Evolutionary conservation across 352 stramenopile species (phyloP).

Genomic region (Globisporangium solare): DNA sequence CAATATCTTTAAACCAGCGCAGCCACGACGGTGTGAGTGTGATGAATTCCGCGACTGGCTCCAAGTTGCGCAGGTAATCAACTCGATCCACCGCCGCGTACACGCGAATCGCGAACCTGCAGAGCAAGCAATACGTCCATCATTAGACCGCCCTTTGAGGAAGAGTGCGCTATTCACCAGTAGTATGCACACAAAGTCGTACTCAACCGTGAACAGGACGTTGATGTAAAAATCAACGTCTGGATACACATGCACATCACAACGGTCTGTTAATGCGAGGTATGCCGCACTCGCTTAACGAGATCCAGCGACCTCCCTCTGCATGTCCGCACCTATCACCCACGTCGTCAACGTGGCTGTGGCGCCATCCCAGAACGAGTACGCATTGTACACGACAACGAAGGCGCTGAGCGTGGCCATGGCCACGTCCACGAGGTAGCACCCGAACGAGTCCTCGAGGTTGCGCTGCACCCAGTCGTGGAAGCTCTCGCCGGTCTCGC

Average conservation of each 20-base stretch:
- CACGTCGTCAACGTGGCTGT: conserved; percentile 21
- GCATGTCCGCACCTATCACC: conserved; percentile 39
- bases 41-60: conserved; percentile 53
- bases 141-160: not conserved
- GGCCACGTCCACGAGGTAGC: conserved; percentile 27
- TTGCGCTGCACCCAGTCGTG: conserved; percentile 74
- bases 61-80: conserved; percentile 46
- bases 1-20: not conserved
- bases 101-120: conserved; percentile 45
- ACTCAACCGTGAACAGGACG: conserved; percentile 68
- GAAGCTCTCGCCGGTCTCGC: conserved; percentile 36
- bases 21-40: conserved; percentile 62
- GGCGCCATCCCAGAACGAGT: conserved; percentile 51
- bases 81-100: conserved; percentile 63
- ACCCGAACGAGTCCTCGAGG: conserved; percentile 57
- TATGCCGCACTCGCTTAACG: no score
- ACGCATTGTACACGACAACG: conserved; percentile 61
- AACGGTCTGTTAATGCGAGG: not conserved
- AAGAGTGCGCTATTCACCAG: not conserved
- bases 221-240: conserved; percentile 57
- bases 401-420: conserved; percentile 61
- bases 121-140: no score
- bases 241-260: conserved; percentile 8
- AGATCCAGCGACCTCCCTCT: no score
- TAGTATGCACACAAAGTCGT: conserved; percentile 5